Percentiles rank a stretch among this genome's conserved stretches.
These are phyloP conservation scores for Hypoxylon sp. DNA, from an alignment of 2,329 filamentous ascomycete species.

Conservation along the genomic window DNA sequence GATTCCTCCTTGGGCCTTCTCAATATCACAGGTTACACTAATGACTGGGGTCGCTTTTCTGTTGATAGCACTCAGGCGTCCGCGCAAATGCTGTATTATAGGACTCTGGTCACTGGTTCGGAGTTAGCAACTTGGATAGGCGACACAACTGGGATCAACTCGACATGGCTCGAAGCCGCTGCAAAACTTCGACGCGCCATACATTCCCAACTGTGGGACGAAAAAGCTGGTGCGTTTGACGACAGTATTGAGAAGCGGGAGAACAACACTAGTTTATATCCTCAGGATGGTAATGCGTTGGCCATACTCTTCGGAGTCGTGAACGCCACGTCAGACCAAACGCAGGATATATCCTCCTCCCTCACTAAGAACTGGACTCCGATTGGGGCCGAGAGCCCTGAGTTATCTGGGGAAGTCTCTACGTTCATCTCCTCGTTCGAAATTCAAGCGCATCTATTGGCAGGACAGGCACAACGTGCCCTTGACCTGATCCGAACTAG, in stretches of 20 bases:
- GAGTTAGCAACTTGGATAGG: slow-evolving; percentile 62
- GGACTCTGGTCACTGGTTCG: slow-evolving; percentile 66
- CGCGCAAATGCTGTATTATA: slow-evolving; percentile 58
- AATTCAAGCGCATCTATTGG: slow-evolving; percentile 67
- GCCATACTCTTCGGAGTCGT: slow-evolving; percentile 64
- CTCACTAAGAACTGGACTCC: slow-evolving; percentile 66
- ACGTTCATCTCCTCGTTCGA: slow-evolving; percentile 71
- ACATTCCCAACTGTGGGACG: slow-evolving; percentile 63
- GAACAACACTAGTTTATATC: slow-evolving; percentile 62
- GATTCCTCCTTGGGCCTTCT: slow-evolving; percentile 44
- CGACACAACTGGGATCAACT: slow-evolving; percentile 55
- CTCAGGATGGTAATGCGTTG: slow-evolving; percentile 72
- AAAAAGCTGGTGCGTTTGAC: slow-evolving; percentile 62
- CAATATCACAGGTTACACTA: slow-evolving; percentile 38
- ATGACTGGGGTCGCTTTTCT: slow-evolving; percentile 50
- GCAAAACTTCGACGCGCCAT: slow-evolving; percentile 59
- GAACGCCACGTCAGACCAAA: slow-evolving; percentile 49
- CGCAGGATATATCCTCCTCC: slow-evolving; percentile 57
- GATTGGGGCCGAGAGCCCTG: slow-evolving; percentile 67
- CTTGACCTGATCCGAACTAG: slow-evolving; percentile 66
- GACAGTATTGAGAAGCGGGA: slow-evolving; percentile 59
- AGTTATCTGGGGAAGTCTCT: slow-evolving; percentile 68
- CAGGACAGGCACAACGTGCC: slow-evolving; percentile 62
- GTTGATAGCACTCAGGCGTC: slow-evolving; percentile 45
- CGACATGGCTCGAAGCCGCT: slow-evolving; percentile 57